Conservation (phyloP, 2,329 filamentous ascomycete species). For the Clarireedia paspali region DNA sequence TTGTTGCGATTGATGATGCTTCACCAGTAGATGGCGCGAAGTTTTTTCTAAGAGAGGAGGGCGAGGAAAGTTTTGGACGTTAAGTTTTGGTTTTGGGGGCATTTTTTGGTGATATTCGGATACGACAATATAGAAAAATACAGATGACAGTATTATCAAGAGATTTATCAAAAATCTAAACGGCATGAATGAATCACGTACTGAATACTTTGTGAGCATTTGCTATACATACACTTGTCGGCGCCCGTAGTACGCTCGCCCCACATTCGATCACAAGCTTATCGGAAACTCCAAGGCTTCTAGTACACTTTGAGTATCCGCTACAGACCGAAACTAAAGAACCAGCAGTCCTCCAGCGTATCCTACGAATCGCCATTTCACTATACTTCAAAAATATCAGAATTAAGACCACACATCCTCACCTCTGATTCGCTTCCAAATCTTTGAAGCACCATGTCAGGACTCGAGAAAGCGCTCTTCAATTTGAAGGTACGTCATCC, state of each 20-base stretch:
- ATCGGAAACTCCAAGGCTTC: not conserved
- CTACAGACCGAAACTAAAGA: too few species aligned
- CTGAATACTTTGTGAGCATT: too few species aligned
- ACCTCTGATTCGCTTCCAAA: not conserved
- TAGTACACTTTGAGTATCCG: not conserved
- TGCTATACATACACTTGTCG: too few species aligned
- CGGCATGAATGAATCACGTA: not conserved
- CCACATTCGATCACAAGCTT: not conserved
- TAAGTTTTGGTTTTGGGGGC: slow-evolving; percentile 38
- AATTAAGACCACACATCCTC: not conserved
- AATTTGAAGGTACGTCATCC: slow-evolving; percentile 45
- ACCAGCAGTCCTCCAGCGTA: too few species aligned
- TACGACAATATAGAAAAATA: not conserved
- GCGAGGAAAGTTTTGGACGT: slow-evolving; percentile 50
- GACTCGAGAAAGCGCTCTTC: slow-evolving; percentile 54
- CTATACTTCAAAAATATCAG: not conserved
- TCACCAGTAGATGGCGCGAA: slow-evolving; percentile 46
- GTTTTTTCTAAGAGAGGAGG: slow-evolving; percentile 49
- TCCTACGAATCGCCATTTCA: too few species aligned
- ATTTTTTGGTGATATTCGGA: slow-evolving; percentile 23
- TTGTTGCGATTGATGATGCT: slow-evolving; percentile 34
- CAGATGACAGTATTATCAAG: not conserved
- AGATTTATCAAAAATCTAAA: too few species aligned
- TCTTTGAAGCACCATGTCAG: slow-evolving; percentile 42
- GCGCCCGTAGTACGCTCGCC: not conserved